Evolutionary conservation across 2,329 filamentous ascomycete species (phyloP).

Genomic region (Aspergillus sp.): DNA sequence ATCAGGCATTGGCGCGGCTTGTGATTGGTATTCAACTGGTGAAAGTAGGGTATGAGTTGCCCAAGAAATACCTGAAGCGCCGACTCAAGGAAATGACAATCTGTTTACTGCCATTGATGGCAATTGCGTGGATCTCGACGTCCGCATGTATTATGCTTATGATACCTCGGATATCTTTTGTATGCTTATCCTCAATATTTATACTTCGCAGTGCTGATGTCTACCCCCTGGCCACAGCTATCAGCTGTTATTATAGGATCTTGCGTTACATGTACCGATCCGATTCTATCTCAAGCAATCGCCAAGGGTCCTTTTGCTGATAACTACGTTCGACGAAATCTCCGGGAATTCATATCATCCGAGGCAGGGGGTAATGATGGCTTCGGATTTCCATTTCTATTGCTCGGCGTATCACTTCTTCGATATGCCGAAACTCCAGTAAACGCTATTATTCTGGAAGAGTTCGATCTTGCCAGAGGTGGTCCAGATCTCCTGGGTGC

Average conservation of each 20-base stretch:
- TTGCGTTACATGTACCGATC: slow-evolving; percentile 66
- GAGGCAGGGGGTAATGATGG: slow-evolving; percentile 67
- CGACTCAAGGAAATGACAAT: slow-evolving; percentile 60
- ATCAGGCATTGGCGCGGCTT: slow-evolving; percentile 54
- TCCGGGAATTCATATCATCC: slow-evolving; percentile 66
- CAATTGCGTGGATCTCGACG: slow-evolving; percentile 65
- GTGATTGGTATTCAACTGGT: slow-evolving; percentile 67
- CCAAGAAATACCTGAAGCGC: slow-evolving; percentile 57
- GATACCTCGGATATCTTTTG: slow-evolving; percentile 59
- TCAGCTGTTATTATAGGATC: slow-evolving; percentile 63
- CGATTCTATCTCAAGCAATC: slow-evolving; percentile 65
- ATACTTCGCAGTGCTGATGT: not conserved
- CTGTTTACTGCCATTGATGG: slow-evolving; percentile 64
- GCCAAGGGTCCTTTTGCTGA: slow-evolving; percentile 67
- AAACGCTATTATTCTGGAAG: slow-evolving; percentile 24
- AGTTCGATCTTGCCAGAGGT: slow-evolving; percentile 26
- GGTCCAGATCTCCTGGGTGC: slow-evolving; percentile 34
- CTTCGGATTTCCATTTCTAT: slow-evolving; percentile 65
- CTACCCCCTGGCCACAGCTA: slow-evolving; percentile 37
- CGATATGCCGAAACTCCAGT: slow-evolving; percentile 53
- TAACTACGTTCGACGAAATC: slow-evolving; percentile 61
- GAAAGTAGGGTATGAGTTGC: slow-evolving; percentile 66
- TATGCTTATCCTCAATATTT: slow-evolving; percentile 16
- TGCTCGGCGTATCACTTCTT: slow-evolving; percentile 62
- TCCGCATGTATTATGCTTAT: slow-evolving; percentile 60